phyloP scores from a whole-genome alignment of 345 rosid genomes.

The Acer campestre region DNA sequence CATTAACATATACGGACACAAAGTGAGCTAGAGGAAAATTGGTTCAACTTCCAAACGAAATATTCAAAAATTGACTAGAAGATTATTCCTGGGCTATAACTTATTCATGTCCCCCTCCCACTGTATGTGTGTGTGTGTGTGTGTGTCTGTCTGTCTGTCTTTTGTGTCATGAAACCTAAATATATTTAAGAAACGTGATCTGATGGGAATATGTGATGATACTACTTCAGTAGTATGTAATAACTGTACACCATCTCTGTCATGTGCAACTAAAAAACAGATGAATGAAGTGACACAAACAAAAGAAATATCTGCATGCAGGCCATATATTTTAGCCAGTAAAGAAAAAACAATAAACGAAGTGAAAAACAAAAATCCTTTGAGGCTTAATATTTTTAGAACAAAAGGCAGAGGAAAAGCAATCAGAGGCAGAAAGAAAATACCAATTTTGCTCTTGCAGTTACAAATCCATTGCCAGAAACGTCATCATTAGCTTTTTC shows the following conservation, averaged over 20 bases:
- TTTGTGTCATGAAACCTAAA: neutral
- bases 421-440: neutral
- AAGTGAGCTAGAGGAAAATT: conserved; percentile 8
- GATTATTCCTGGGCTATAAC: neutral
- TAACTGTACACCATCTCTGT: neutral
- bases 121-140: neutral
- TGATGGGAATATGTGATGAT: neutral
- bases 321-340: no score
- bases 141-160: neutral
- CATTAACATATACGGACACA: conserved; percentile 17
- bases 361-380: neutral
- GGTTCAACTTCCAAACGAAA: conserved; percentile 3
- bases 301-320: neutral
- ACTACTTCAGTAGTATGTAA: neutral
- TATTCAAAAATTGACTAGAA: neutral
- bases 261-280: neutral
- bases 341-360: neutral
- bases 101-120: neutral
- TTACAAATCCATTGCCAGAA: conserved; percentile 72
- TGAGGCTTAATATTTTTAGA: neutral
- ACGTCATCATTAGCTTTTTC: conserved; percentile 51
- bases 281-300: neutral
- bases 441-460: conserved; percentile 93
- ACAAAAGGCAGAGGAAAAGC: neutral
- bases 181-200: neutral